These are phyloP conservation scores for Aphanocladium album DNA, from an alignment of 2,329 filamentous ascomycete species.

Conservation along the genomic window DNA sequence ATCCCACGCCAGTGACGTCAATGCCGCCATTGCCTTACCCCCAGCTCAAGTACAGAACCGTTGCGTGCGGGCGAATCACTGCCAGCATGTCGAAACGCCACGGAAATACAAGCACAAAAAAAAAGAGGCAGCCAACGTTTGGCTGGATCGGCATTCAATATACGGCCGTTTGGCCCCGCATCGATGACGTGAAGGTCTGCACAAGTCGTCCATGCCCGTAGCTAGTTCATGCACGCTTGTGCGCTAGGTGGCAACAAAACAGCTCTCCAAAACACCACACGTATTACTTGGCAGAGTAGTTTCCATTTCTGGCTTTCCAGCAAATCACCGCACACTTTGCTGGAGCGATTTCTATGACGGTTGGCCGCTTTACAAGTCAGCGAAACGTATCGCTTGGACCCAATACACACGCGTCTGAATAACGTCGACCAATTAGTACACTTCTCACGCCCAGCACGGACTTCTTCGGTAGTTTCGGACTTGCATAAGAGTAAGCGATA, in stretches of 20 bases:
- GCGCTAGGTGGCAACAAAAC: too few species aligned
- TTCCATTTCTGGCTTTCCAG: too few species aligned
- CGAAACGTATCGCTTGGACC: too few species aligned
- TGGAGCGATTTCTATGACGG: too few species aligned
- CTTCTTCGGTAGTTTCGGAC: neutral
- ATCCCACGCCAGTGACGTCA: slow-evolving; percentile 19
- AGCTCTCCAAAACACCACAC: too few species aligned
- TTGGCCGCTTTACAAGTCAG: too few species aligned
- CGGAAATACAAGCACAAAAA: neutral
- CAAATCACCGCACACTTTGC: too few species aligned
- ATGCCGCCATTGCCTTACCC: neutral
- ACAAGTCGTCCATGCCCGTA: neutral
- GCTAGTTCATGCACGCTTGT: neutral
- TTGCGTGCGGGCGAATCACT: neutral
- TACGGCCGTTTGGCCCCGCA: neutral
- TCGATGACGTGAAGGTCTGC: neutral
- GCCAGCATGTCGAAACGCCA: neutral
- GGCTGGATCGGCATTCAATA: neutral
- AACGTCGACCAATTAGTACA: neutral
- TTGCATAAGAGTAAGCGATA: neutral
- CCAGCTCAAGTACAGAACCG: too few species aligned
- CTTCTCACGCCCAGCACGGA: neutral
- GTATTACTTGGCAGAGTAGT: too few species aligned
- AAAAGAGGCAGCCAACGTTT: neutral
- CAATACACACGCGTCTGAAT: too few species aligned